These are phyloP conservation scores for Phytomonas sp. DNA, from an alignment of 208 protist genomes.

Conservation along the genomic window DNA sequence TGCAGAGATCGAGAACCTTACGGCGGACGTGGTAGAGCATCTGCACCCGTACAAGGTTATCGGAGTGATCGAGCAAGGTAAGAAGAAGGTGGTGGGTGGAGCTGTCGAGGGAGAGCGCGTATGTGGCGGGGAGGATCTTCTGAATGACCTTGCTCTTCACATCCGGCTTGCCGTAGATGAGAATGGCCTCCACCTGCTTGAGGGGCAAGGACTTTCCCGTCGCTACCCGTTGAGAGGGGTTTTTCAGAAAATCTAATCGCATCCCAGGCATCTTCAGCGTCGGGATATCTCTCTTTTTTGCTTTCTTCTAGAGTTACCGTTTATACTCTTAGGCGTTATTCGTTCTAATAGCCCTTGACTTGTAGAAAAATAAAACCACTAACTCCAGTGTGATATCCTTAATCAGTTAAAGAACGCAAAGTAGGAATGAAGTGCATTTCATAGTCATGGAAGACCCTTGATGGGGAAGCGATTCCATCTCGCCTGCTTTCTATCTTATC, in stretches of 20 bases:
- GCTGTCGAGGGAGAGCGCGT: slow-evolving; percentile 67
- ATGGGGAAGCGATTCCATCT: background rate
- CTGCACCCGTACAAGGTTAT: slow-evolving; percentile 66
- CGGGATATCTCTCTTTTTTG: slow-evolving; percentile 8
- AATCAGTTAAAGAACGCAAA: background rate
- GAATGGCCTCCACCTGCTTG: slow-evolving; percentile 81
- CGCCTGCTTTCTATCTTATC: background rate
- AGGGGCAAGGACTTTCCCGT: slow-evolving; percentile 73
- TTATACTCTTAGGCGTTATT: background rate
- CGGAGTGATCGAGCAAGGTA: slow-evolving; percentile 62
- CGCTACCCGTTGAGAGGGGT: slow-evolving; percentile 73
- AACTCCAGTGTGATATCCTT: background rate
- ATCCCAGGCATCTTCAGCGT: slow-evolving; percentile 38
- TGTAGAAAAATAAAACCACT: background rate
- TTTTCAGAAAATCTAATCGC: slow-evolving; percentile 84
- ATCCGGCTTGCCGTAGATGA: slow-evolving; percentile 75
- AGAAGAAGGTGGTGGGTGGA: slow-evolving; percentile 72
- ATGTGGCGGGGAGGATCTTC: slow-evolving; percentile 60
- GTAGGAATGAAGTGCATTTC: background rate
- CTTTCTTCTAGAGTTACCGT: slow-evolving; percentile 3
- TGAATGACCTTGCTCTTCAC: slow-evolving; percentile 79
- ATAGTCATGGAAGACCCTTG: background rate
- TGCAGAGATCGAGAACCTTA: slow-evolving; percentile 63
- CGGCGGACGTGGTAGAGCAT: slow-evolving; percentile 75
- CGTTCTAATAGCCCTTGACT: background rate